These are phyloP conservation scores for Carex kokanica DNA, from an alignment of 176 grass and related monocot species.

Conservation along the genomic window DNA sequence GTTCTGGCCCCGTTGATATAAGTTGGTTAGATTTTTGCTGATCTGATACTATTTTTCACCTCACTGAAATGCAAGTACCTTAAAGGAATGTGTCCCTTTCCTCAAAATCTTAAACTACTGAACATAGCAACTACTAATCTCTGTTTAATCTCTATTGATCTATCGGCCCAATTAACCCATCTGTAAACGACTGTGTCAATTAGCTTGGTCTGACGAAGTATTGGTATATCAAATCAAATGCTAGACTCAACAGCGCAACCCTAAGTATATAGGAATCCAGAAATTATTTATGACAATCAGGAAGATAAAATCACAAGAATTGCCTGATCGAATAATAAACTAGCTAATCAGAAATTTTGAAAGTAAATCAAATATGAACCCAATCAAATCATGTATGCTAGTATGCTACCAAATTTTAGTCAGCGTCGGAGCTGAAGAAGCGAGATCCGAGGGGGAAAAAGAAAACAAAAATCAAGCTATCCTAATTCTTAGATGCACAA, in stretches of 20 bases:
- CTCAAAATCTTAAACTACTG: background rate
- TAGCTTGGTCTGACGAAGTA: background rate
- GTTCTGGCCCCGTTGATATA: background rate
- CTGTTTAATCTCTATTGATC: background rate
- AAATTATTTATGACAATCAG: background rate
- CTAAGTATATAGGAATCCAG: background rate
- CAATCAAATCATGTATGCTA: background rate
- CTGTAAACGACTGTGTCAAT: background rate
- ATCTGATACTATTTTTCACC: background rate
- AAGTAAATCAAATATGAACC: background rate
- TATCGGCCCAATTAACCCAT: background rate
- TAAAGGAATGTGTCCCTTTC: background rate
- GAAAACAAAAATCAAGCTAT: background rate
- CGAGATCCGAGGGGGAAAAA: background rate
- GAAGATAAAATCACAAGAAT: background rate
- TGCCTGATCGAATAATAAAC: background rate
- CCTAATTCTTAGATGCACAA: background rate
- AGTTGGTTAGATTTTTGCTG: background rate
- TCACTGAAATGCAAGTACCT: background rate
- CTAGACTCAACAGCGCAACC: background rate
- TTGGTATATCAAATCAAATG: background rate
- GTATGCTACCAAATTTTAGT: background rate
- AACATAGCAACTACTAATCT: background rate
- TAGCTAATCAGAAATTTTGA: background rate
- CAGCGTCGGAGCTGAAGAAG: background rate